Conservation (phyloP, 495 filamentous ascomycete species). For the Melanomma pulvis-pyrius region DNA sequence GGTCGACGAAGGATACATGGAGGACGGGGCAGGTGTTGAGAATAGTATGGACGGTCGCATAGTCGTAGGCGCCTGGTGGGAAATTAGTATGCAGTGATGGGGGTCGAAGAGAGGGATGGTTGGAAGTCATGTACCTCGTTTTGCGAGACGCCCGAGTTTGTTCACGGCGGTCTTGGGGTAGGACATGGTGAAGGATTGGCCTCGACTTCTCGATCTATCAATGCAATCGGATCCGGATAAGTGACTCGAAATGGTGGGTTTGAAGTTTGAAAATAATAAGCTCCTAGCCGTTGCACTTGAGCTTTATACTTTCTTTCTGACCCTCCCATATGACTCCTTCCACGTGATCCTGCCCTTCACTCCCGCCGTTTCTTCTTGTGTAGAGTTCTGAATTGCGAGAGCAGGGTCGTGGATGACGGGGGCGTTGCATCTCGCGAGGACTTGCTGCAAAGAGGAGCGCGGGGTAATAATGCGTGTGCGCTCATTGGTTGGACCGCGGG, state of each 20-base stretch:
- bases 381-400: not conserved
- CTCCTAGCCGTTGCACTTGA: not conserved
- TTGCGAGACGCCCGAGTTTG: conserved; percentile 20
- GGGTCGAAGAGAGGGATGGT: not conserved
- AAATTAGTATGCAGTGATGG: not conserved
- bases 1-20: conserved; percentile 66
- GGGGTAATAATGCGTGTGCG: conserved; percentile 5
- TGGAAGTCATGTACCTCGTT: conserved; percentile 7
- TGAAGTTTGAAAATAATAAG: too few relatives aligned
- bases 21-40: conserved; percentile 59
- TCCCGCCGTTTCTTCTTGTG: not conserved
- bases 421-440: conserved; percentile 10
- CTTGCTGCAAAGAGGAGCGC: conserved; percentile 12
- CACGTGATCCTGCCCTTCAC: conserved; percentile 9
- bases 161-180: conserved; percentile 19
- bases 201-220: not conserved
- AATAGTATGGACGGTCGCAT: conserved; percentile 76
- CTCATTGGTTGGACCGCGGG: conserved; percentile 9
- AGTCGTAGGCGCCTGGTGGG: conserved; percentile 58
- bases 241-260: not conserved
- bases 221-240: not conserved
- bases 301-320: conserved; percentile 1
- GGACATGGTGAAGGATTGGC: not conserved
- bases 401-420: not conserved
- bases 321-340: conserved; percentile 7